phyloP scores from a whole-genome alignment of 2,329 filamentous ascomycete genomes.

The Xylariaceae sp. region DNA sequence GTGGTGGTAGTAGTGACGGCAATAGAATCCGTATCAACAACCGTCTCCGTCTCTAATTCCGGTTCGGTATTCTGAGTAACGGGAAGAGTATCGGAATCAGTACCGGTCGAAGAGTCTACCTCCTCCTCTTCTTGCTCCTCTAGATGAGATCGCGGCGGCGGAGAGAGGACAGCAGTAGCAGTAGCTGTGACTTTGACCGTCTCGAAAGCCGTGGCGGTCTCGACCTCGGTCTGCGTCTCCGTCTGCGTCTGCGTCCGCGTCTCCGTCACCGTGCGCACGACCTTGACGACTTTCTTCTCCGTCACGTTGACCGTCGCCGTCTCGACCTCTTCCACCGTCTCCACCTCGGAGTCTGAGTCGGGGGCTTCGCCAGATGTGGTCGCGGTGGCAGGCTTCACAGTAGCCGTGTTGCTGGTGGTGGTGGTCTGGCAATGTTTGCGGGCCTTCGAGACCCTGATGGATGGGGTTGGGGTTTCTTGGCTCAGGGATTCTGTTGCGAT shows the following conservation, averaged over 20 bases:
- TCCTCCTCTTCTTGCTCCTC: too few relatives aligned
- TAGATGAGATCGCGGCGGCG: too few relatives aligned
- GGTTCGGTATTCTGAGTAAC: too few relatives aligned
- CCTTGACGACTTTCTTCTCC: constrained; percentile 14
- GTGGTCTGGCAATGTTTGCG: constrained; percentile 21
- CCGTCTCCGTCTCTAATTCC: too few relatives aligned
- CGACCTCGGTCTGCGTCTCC: constrained; percentile 26
- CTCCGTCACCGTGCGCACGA: constrained; percentile 23
- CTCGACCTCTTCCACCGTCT: constrained; percentile 9
- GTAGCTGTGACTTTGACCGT: constrained; percentile 21
- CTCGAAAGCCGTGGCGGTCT: constrained; percentile 28
- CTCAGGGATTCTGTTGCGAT: constrained; percentile 1
- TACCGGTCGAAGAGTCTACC: too few relatives aligned
- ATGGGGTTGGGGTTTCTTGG: neutral
- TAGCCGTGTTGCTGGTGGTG: too few relatives aligned
- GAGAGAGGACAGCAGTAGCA: too few relatives aligned
- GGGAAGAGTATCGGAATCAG: too few relatives aligned
- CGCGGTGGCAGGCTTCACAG: neutral
- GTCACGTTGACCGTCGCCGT: constrained; percentile 15
- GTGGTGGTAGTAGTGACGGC: too few relatives aligned
- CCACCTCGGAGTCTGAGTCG: neutral
- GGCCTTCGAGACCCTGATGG: constrained; percentile 15
- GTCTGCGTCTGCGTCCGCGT: constrained; percentile 26
- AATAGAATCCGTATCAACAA: too few relatives aligned
- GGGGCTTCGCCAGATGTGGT: constrained; percentile 2